Conservation (phyloP, 805 yeast genomes). For the Suhomyces kilbournensis region DNA sequence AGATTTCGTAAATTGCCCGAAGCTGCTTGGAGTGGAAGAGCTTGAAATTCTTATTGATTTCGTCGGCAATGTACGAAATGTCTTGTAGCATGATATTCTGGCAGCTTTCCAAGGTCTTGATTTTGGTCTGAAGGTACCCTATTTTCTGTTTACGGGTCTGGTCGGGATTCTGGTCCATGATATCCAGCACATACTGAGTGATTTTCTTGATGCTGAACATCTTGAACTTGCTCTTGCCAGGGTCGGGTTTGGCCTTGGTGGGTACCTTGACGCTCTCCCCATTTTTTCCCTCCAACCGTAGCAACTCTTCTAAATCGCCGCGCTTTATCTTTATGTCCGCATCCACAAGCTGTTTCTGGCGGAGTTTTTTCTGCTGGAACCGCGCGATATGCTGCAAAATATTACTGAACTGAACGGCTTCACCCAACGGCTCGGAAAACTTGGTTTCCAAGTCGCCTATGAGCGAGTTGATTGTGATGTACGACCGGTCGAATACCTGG, state of each 20-base stretch:
- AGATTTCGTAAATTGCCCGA: constrained; percentile 49
- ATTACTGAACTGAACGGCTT: constrained; percentile 62
- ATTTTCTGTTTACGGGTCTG: constrained; percentile 57
- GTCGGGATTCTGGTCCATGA: constrained; percentile 67
- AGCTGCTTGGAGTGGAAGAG: constrained; percentile 50
- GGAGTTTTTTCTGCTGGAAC: constrained; percentile 47
- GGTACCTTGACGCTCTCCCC: constrained; percentile 18
- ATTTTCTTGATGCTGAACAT: constrained; percentile 47
- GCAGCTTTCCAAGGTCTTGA: constrained; percentile 52
- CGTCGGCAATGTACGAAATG: constrained; percentile 40
- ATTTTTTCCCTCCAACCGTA: constrained; percentile 30
- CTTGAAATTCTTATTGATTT: constrained; percentile 45
- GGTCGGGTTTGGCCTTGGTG: constrained; percentile 1
- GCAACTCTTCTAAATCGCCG: constrained; percentile 28
- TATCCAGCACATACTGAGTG: constrained; percentile 52
- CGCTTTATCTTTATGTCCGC: constrained; percentile 30
- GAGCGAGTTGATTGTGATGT: constrained; percentile 50
- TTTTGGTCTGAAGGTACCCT: constrained; percentile 46
- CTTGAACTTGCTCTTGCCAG: constrained; percentile 38
- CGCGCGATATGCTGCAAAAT: constrained; percentile 57
- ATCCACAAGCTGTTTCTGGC: constrained; percentile 32
- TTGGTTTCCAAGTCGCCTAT: constrained; percentile 53
- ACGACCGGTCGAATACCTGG: constrained; percentile 73
- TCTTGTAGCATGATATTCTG: constrained; percentile 41
- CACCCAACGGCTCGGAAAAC: constrained; percentile 67